Evolutionary conservation across 2,329 filamentous ascomycete species (phyloP).

Genomic region (Onygenales sp.): DNA sequence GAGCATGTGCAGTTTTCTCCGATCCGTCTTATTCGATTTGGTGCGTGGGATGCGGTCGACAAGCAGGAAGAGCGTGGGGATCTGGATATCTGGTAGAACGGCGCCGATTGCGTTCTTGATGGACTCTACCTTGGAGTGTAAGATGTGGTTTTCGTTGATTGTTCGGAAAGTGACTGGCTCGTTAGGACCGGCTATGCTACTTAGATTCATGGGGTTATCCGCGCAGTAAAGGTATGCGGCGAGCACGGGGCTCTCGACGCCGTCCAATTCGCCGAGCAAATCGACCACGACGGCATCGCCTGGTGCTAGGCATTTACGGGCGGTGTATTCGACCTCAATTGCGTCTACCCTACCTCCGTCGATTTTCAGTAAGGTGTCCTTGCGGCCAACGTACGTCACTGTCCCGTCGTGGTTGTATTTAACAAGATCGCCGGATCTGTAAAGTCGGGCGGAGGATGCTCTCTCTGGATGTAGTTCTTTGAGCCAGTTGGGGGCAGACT

Average conservation of each 20-base stretch:
- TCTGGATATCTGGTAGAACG: background rate
- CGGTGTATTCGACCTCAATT: slow-evolving; percentile 65
- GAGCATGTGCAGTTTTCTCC: slow-evolving; percentile 1
- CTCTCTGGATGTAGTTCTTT: slow-evolving; percentile 32
- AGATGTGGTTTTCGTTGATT: background rate
- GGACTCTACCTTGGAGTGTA: background rate
- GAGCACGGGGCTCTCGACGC: background rate
- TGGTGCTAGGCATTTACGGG: background rate
- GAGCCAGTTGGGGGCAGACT: slow-evolving; percentile 52
- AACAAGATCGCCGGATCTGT: slow-evolving; percentile 79
- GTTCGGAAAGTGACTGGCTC: background rate
- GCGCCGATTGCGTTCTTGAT: background rate
- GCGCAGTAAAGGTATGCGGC: background rate
- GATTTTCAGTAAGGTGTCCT: slow-evolving; percentile 73
- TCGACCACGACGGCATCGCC: background rate
- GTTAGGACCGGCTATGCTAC: background rate
- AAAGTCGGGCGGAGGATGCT: slow-evolving; percentile 55
- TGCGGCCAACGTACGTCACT: slow-evolving; percentile 71
- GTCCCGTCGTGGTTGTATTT: slow-evolving; percentile 56
- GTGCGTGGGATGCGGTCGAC: slow-evolving; percentile 1
- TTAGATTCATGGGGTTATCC: slow-evolving; percentile 1
- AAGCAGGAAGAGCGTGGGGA: slow-evolving; percentile 1
- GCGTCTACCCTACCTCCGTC: slow-evolving; percentile 77
- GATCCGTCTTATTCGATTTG: slow-evolving; percentile 1
- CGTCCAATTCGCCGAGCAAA: background rate